Evolutionary conservation across 2,329 filamentous ascomycete genomes (phyloP), one percentile per base, ranked within the genome.

Genomic region (Pseudogymnoascus sp.): DNA sequence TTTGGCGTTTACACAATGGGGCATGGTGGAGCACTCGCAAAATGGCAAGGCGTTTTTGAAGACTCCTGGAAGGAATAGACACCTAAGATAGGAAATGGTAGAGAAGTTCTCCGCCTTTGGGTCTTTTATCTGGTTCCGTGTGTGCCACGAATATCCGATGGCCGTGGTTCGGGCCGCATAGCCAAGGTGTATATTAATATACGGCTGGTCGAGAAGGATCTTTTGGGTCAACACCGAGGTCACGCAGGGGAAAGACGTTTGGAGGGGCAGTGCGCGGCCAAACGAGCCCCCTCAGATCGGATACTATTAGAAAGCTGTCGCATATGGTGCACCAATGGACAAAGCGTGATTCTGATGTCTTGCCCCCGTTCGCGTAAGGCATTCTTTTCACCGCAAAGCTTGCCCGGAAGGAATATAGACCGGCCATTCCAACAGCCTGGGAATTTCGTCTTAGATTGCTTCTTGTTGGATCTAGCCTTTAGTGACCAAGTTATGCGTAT

Each of bases 21-120:
- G 47, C 47, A 32, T 32, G 47, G 47, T 54, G 47, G 47, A 54
- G 47, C 47, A 54, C 25, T 54, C 47, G 47, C 47, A 54, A 54
- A 54, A 50, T 58, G 43, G 32, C 60, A 58, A 65, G 68, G 69
- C 67, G 67, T 69, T 68, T 54, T 43, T 62, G 54, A 60, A 59
- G 58, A 60, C 39, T 59, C 60, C 9, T 22, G 58, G 47, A 32
- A 41, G 58, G 61, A 60, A 58, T 54, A 54, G n/a, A 54, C 47
- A 54, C 47, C 47, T 54, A 54, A 54, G 47, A 54, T 54, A 54
- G 47, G 47, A 54, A 54, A 54, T 54, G 47, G 47, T 14, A 54
- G 47, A 54, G 47, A 54, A 54, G 47, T 54, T 54, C 47, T 54
- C 47, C 47, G 47, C 47, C 28, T 54, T 54, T 54, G 16, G 28